Percentiles rank a stretch among this genome's conserved stretches.
phyloP scores from a whole-genome alignment of 805 yeast species.

The Scheffersomyces lignosus region DNA sequence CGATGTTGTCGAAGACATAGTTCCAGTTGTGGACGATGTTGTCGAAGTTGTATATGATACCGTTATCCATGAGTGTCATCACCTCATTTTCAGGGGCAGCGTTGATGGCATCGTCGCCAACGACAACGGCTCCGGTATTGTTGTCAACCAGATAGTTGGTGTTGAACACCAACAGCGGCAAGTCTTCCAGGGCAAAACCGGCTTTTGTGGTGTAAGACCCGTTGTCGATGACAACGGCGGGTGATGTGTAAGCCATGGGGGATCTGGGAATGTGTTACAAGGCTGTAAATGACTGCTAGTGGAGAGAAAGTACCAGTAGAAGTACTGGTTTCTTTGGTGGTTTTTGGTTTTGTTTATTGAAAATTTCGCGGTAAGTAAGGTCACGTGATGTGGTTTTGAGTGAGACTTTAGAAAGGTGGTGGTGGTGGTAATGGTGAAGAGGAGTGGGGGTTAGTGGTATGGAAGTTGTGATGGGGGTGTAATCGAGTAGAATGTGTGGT shows the following conservation, averaged over 20 bases:
- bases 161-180: conserved; percentile 59
- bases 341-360: too few relatives aligned
- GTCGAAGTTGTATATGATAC: conserved; percentile 72
- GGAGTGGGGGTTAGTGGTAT: too few relatives aligned
- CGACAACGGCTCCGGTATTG: conserved; percentile 21
- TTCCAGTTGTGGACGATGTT: conserved; percentile 67
- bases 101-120: conserved; percentile 51
- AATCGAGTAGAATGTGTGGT: too few relatives aligned
- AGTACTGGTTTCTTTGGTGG: too few relatives aligned
- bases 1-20: conserved; percentile 54
- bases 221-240: conserved; percentile 71
- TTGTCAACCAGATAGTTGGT: conserved; percentile 50
- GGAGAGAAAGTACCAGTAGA: too few relatives aligned
- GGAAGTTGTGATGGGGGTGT: too few relatives aligned
- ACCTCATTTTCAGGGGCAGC: conserved; percentile 46
- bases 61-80: conserved; percentile 62
- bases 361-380: too few relatives aligned
- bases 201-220: conserved; percentile 67
- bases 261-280: too few relatives aligned
- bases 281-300: too few relatives aligned
- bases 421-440: too few relatives aligned
- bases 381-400: too few relatives aligned
- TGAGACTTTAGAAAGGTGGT: too few relatives aligned
- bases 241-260: conserved; percentile 35
- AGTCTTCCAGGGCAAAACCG: conserved; percentile 64